Conservation (phyloP, 768 basidiomycete genomes). For the Xerocomellus intermedius region DNA sequence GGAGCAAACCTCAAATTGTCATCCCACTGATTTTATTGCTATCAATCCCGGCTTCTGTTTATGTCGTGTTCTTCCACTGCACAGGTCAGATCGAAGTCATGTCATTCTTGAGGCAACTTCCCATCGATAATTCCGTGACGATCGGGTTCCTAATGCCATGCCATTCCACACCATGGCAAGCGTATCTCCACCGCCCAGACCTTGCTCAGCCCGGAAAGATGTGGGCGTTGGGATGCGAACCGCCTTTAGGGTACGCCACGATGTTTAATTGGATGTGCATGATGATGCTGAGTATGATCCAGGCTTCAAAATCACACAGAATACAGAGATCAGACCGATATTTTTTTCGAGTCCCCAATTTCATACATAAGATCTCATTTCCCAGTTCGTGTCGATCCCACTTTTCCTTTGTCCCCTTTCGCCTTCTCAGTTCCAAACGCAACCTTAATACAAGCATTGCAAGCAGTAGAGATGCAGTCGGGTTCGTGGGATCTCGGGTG, state of each 20-base stretch:
- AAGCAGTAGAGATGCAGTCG: conserved; percentile 28
- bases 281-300: conserved; percentile 19
- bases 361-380: conserved; percentile 67
- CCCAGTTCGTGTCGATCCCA: conserved; percentile 55
- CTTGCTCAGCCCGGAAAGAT: conserved; percentile 52
- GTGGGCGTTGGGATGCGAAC: conserved; percentile 93
- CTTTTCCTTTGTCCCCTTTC: conserved; percentile 63
- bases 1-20: conserved; percentile 30
- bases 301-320: conserved; percentile 44
- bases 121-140: conserved; percentile 48
- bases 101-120: conserved; percentile 58
- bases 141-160: conserved; percentile 93
- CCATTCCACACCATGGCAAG: conserved; percentile 92
- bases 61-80: conserved; percentile 73
- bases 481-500: conserved; percentile 40
- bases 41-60: conserved; percentile 61
- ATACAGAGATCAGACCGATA: conserved; percentile 78
- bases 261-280: background rate
- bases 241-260: conserved; percentile 72
- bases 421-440: conserved; percentile 52
- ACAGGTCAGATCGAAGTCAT: conserved; percentile 77
- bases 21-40: conserved; percentile 44
- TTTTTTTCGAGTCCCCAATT: conserved; percentile 75
- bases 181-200: conserved; percentile 74
- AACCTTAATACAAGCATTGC: conserved; percentile 23